Evolutionary conservation across 2,329 filamentous ascomycete species (phyloP), one percentile per base, ranked within the genome.

Genomic region (Aspergillus aculeatus): DNA sequence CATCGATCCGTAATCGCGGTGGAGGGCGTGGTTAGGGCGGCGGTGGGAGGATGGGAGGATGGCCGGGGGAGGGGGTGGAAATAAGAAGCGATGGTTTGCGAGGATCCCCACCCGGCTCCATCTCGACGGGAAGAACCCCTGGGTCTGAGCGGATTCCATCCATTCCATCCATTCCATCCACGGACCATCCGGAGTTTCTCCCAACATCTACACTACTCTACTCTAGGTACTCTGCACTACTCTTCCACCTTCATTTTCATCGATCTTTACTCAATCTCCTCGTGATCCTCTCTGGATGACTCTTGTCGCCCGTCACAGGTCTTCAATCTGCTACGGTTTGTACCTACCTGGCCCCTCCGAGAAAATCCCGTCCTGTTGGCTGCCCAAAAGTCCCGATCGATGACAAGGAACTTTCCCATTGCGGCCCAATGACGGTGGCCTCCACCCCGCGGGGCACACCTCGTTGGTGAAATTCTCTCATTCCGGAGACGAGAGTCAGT

Each of bases 381-480:
- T 64, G 62, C 62, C 62, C 62, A 61, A 64, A 62, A 54, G 48
- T 55, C 48, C 60, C 54, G 49, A 44, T 59, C 26, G 32, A 56
- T 48, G 56, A 47, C 53, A 47, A 54, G 54, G 41, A 50, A 44
- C 14, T 16, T 19, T 47, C 32, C 24, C 21, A 48, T 64, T 62
- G 62, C 62, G 62, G 62, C 62, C 62, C 62, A 64, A 64, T 59
- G 55, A 55, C 47, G 54, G 55, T 57, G 50, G 53, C 58, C 60
- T 63, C 62, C 60, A 64, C 56, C 50, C 24, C 29, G 47, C 50
- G 51, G 49, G 41, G 50, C 55, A 38, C 47, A 35, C 57, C 53
- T 29, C 56, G 49, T 53, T 58, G 56, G 55, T 61, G 55, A 60
- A 54, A 59, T 35, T 50, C 19, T 59, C 50, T 47, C 50, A 62